Evolutionary conservation across 306 rosid species (phyloP), one percentile per base, ranked within the genome.

Genomic region (Castanea mollissima): DNA sequence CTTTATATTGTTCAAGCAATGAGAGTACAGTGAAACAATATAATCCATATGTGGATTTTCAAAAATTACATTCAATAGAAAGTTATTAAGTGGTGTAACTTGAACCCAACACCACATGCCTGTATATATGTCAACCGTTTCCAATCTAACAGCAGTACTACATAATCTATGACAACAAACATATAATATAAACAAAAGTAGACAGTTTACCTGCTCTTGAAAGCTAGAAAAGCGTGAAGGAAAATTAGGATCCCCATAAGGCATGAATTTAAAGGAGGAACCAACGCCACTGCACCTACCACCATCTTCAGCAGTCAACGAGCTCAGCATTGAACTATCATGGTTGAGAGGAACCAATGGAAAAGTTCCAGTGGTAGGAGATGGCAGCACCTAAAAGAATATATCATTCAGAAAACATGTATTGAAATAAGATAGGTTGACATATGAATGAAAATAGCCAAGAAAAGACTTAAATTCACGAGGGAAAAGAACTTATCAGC

Each of bases 291-390:
- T 74, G n/a, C 69, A 78, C 38, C 49, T 76, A 55, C 52, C 77
- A 55, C 78, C 76, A 74, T 82, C 83, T 62, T 87, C 87, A 44
- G 35, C 75, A 64, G 80, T 57, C 18, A 64, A 35, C 1, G 78
- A 80, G 83, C 63, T 71, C 55, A 82, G 60, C 79, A 76, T 31
- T 52, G 84, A 74, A 68, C 80, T 75, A 57, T 83, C 85, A 14
- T 76, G 83, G 57, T 8, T 57, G 32, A 74, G 55, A 80, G 82
- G 72, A 79, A 77, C 86, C 73, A 83, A 62, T 51, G 76, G 81
- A 71, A 94, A 92, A 64, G 85, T 83, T 2, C 97, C 97, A 3
- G 97, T 92, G 71, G 97, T 94, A 41, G 98, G 97, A 55, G 98
- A 92, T 44, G 89, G 89, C 83, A 89, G n/a, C 19, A 84, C 93